A percentile compares a stretch with the other conserved stretches of the same genome.
These are phyloP conservation scores for Chaetomidium leptoderma DNA, from an alignment of 495 filamentous ascomycete genomes.

Conservation along the genomic window DNA sequence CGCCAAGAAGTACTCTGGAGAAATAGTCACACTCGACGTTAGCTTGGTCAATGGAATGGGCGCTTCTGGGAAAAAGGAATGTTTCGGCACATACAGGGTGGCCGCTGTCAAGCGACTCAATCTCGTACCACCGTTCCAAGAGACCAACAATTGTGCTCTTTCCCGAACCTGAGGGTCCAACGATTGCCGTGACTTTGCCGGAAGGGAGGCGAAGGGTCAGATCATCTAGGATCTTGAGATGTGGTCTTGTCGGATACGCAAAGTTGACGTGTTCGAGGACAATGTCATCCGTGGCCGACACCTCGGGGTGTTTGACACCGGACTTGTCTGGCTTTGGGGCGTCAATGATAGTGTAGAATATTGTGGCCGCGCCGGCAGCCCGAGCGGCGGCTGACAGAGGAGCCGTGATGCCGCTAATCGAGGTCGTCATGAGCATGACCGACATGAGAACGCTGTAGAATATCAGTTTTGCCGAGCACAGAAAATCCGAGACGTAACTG, in stretches of 20 bases:
- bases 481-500: too few species aligned
- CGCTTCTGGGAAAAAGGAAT: not conserved
- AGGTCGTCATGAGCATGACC: conserved; percentile 53
- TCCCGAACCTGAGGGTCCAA: conserved; percentile 71
- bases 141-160: conserved; percentile 65
- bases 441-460: conserved; percentile 48
- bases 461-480: too few species aligned
- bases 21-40: not conserved
- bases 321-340: conserved; percentile 44
- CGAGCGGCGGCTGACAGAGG: conserved; percentile 49
- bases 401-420: conserved; percentile 47
- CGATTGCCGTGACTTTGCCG: conserved; percentile 80
- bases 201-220: conserved; percentile 57
- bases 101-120: conserved; percentile 47
- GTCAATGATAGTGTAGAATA: conserved; percentile 56
- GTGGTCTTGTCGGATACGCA: conserved; percentile 60
- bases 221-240: conserved; percentile 53
- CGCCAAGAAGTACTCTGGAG: conserved; percentile 40
- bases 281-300: conserved; percentile 51
- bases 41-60: not conserved
- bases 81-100: conserved; percentile 36
- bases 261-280: conserved; percentile 57
- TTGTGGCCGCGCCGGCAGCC: conserved; percentile 50
- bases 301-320: conserved; percentile 45
- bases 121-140: conserved; percentile 61